These are phyloP conservation scores for Physcia stellaris DNA, from an alignment of 495 filamentous ascomycete species.

Conservation along the genomic window DNA sequence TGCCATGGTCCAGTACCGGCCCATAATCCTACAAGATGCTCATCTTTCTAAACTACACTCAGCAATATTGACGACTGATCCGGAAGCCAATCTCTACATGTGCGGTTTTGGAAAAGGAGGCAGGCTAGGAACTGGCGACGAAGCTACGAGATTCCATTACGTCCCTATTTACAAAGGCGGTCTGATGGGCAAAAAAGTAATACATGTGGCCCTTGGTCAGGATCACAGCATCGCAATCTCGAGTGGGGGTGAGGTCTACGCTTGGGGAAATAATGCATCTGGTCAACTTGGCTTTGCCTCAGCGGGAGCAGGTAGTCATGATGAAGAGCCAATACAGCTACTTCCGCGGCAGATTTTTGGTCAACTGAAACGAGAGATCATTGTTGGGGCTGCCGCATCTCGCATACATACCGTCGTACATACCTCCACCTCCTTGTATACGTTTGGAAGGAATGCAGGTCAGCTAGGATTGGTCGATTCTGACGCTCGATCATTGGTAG, in stretches of 20 bases:
- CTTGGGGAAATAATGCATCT: conserved; percentile 82
- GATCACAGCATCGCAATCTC: conserved; percentile 83
- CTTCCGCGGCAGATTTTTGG: conserved; percentile 84
- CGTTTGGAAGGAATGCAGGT: conserved; percentile 91
- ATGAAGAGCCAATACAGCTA: conserved; percentile 53
- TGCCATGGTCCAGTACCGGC: conserved; percentile 49
- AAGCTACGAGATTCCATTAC: conserved; percentile 74
- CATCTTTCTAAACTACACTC: conserved; percentile 85
- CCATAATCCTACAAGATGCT: conserved; percentile 60
- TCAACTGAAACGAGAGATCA: conserved; percentile 68
- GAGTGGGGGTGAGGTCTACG: conserved; percentile 68
- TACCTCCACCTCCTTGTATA: conserved; percentile 68
- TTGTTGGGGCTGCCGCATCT: conserved; percentile 80
- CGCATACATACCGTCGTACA: conserved; percentile 83
- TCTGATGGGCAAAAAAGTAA: conserved; percentile 54
- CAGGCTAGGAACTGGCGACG: conserved; percentile 78
- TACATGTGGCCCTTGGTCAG: conserved; percentile 67
- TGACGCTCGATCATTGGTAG: conserved; percentile 76
- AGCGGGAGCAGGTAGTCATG: conserved; percentile 14
- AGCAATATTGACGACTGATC: conserved; percentile 79
- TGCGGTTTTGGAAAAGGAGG: conserved; percentile 89
- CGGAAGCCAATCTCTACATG: conserved; percentile 80
- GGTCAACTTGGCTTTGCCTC: conserved; percentile 78
- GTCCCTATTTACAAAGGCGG: conserved; percentile 62
- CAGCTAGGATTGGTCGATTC: conserved; percentile 91